phyloP scores from a whole-genome alignment of 2,329 filamentous ascomycete species.

The Pseudogymnoascus sp. region DNA sequence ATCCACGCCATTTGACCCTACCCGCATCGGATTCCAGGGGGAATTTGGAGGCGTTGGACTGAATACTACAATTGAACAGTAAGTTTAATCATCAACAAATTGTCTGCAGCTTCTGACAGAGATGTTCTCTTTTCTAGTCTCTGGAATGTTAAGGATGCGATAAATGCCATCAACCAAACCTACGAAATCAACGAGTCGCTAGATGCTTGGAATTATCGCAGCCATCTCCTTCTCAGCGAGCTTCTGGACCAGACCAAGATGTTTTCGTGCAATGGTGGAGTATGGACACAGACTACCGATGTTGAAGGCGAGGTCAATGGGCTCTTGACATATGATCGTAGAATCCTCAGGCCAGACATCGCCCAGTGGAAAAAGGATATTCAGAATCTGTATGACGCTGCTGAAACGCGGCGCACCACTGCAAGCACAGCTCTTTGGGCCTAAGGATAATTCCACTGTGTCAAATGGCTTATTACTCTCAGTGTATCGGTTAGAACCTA shows the following conservation, averaged over 20 bases:
- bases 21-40: constrained; percentile 60
- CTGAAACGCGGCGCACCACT: constrained; percentile 22
- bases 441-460: neutral
- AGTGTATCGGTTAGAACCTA: neutral
- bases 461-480: neutral
- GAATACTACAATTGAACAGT: constrained; percentile 56
- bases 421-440: constrained; percentile 3
- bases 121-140: constrained; percentile 35
- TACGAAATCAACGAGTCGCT: constrained; percentile 58
- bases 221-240: constrained; percentile 43
- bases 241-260: constrained; percentile 44
- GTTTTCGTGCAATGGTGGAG: constrained; percentile 51
- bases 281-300: constrained; percentile 70
- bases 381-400: constrained; percentile 51
- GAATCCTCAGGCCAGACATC: constrained; percentile 49
- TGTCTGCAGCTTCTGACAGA: neutral
- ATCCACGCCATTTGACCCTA: constrained; percentile 49
- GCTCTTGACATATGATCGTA: constrained; percentile 60
- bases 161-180: constrained; percentile 56
- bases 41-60: constrained; percentile 66
- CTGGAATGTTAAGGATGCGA: constrained; percentile 55
- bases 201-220: constrained; percentile 56
- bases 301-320: constrained; percentile 71
- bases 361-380: constrained; percentile 56
- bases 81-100: constrained; percentile 22